Base-by-base conservation (phyloP, 352 stramenopile species). In the Globisporangium spiculum region DNA sequence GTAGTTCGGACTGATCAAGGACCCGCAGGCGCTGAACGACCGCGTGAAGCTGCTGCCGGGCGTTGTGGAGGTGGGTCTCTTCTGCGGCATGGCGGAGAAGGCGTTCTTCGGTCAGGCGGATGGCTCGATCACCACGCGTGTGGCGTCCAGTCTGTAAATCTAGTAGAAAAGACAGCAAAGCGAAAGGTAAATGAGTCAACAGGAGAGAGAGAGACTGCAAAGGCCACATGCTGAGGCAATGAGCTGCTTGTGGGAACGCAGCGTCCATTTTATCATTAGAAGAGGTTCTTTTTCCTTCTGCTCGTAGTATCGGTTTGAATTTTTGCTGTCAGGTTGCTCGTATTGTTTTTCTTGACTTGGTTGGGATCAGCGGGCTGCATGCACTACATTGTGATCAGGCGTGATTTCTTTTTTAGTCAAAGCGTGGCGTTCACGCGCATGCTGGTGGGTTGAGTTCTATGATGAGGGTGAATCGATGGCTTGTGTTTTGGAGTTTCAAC, bases 31-130 rank as follows among this genome's bases (percentile, higher is more conserved):
- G 53, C 78, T 97, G 18, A 83, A 85, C 57, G 71, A 91, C 69
- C 70, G 71, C 38, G 69, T 97, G 44, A 93, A 93, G 71, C 67
- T 93, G 63, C 82, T 97, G 18, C 90, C 90, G 32, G 90, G 90
- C 36, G 87, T 97, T 53, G 89, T 97, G 53, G 90, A 95, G 67
- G 91, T 96, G 63, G 90, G 90, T 20, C 71, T 97, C 24, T 97
- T 97, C 75, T 91, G 83, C 60, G 78, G 81, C n/a, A 96, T 97
- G 87, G 90, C 84, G 44, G 75, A 82, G 60, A 97, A 97, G 75
- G 90, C 85, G 50, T 96, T 86, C 71, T 97, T 97, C 62, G 90
- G 89, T 56, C 81, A 96, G 68, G 79, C 83, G 46, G 87, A 97
- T 59, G 90, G 90, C 60, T 89, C 86, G 20, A 78, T 96, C 68